Evolutionary conservation across 306 rosid species (phyloP), one percentile per base, ranked within the genome.

Genomic region (Prinsepia uniflora): DNA sequence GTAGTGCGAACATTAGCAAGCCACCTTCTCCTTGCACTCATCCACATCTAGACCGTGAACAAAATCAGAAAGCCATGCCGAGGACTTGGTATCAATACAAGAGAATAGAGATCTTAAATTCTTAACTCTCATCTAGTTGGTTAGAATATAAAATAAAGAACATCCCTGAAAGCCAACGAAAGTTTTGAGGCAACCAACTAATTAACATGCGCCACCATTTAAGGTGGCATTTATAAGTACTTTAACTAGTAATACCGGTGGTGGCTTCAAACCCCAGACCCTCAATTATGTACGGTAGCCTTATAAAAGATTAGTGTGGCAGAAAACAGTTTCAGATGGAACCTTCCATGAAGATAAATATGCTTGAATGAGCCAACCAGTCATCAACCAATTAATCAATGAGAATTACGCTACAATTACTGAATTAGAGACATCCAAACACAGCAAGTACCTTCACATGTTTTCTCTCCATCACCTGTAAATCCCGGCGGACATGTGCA

Each of bases 401-500:
- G 11, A n/a, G 19, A 45, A 55, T 46, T 15, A 36, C 49, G 14
- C n/a, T 44, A 62, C 41, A 49, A 24, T 7, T 5, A 12, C 59
- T 19, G 12, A 50, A 43, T 6, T 19, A 56, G 7, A 64, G 41
- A 65, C 36, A 83, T 24, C 50, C 46, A 79, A 22, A 47, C 42
- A 55, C n/a, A 40, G 75, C 6, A 67, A 71, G 77, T 86, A 94
- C 99, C 99, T 83, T 91, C 88, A 66, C 99, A 94, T 55, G 74
- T 77, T 44, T 68, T 45, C 49, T 80, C 85, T 74, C 99, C 99
- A 22, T 94, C 95, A 2, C 99, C 99, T 76, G 14, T 84, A 79
- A 94, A 94, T 52, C 99, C 99, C 10, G 83, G 83, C 6, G 97
- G 99, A 76, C 99, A 94, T 63, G 72, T 80, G 77, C 99, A 94